Evolutionary conservation across 306 rosid species (phyloP), one percentile per base, ranked within the genome.

Genomic region (Adenanthera pavonina): DNA sequence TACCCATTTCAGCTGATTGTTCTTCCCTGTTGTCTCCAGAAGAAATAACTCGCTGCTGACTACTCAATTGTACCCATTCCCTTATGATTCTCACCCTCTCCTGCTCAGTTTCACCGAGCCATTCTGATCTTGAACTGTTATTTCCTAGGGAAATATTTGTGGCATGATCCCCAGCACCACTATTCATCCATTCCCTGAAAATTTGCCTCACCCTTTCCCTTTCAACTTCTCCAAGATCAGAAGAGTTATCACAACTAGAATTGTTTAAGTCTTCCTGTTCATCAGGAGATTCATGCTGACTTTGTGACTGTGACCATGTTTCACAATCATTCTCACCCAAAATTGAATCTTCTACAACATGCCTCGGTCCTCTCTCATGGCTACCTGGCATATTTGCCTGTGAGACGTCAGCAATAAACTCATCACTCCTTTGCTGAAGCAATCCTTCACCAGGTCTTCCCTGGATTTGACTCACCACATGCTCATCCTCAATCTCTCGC

Each of bases 201-300:
- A 92, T 83, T 82, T 91, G 90, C 80, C 99, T 89, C 81, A 95
- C 99, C 86, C 99, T 89, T 79, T 76, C 98, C 93, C 98, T 91
- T 69, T 92, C 98, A 82, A 88, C 91, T 73, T 86, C 92, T 69
- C 96, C 96, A 43, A 92, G 77, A 85, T 91, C 93, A 76, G 91
- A 79, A 40, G 92, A 90, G 74, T 80, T 86, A 81, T 89, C 98
- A 77, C 88, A 79, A 66, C 70, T 85, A 85, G 80, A 79, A 88
- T 72, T 89, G 84, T 89, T 87, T 47, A 85, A 86, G 17, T 79
- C 91, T 73, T 86, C 92, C 8, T 83, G 97, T 48, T 91, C 99
- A 82, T 86, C 87, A 69, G 86, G 92, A 36, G 87, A 89, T 73
- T 80, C 94, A 83, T 56, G 80, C 85, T 87, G 97, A 80, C 89